Evolutionary conservation across 305 asterid species (phyloP).

Genomic region (Fraxinus paxiana): DNA sequence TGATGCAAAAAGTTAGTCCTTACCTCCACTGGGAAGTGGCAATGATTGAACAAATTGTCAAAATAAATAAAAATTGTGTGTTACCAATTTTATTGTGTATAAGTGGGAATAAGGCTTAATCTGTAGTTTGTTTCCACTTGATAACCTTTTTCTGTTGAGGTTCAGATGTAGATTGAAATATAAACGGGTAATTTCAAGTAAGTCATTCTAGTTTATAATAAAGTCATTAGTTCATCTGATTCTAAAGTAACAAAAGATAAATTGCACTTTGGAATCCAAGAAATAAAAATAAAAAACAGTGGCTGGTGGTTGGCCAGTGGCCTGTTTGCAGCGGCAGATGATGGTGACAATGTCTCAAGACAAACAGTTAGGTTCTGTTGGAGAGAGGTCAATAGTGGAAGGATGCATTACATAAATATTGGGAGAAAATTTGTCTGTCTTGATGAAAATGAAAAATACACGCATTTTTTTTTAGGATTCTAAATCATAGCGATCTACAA

Average conservation of each 20-base stretch:
- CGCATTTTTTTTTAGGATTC: not conserved
- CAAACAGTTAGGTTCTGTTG: not conserved
- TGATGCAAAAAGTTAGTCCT: slow-evolving; percentile 8
- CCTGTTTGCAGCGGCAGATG: not conserved
- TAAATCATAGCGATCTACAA: not conserved
- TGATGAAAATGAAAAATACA: not conserved
- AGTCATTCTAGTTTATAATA: not conserved
- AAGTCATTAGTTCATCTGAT: not conserved
- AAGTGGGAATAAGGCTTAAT: not conserved
- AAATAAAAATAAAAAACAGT: not conserved
- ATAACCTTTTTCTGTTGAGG: not conserved
- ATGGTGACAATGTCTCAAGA: not conserved
- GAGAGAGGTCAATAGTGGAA: not conserved
- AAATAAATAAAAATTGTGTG: not conserved
- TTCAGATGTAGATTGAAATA: not conserved
- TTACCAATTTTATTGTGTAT: not conserved
- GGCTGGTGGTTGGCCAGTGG: not conserved
- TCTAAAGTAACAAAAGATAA: not conserved
- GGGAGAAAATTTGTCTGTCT: not conserved
- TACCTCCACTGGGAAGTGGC: slow-evolving; percentile 12
- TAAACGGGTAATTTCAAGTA: not conserved
- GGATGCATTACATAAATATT: not conserved
- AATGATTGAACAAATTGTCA: not conserved
- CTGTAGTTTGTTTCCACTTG: not conserved
- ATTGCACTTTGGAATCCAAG: not conserved